phyloP scores from a whole-genome alignment of 352 stramenopile species.

The Phytophthora vignae region DNA sequence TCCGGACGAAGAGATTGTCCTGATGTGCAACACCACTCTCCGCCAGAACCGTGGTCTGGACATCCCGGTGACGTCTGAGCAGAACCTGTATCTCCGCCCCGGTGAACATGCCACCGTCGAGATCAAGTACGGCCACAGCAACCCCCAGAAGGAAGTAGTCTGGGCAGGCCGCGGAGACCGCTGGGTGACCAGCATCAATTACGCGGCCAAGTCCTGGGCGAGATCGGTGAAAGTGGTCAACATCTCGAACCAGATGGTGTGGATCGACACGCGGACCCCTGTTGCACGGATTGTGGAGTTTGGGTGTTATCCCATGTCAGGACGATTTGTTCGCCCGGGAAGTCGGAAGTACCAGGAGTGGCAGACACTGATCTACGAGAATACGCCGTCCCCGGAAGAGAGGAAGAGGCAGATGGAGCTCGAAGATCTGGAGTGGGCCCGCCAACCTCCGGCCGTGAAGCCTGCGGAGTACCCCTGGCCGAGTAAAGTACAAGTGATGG shows the following conservation, averaged over 20 bases:
- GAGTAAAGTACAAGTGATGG: no score
- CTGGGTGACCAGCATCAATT: background rate
- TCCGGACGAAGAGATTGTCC: constrained; percentile 9
- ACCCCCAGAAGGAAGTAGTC: background rate
- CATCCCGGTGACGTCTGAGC: background rate
- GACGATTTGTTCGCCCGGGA: no score
- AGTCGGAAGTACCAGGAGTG: no score
- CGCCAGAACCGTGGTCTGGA: background rate
- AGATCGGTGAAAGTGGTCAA: background rate
- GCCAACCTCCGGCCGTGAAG: no score
- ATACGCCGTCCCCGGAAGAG: no score
- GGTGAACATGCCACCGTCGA: background rate
- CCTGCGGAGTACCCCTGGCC: no score
- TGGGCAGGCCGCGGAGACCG: background rate
- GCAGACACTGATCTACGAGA: no score
- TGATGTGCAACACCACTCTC: background rate
- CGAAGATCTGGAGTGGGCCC: no score
- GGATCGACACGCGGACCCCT: no score
- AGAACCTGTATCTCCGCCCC: background rate
- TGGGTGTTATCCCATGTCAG: no score
- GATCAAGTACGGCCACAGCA: background rate
- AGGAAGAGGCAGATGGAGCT: no score
- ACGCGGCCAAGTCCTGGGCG: background rate
- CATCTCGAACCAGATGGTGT: background rate
- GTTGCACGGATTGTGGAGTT: no score